Evolutionary conservation across 164 flowering plant genomes (phyloP).

Genomic region (Cinnamomum chago): DNA sequence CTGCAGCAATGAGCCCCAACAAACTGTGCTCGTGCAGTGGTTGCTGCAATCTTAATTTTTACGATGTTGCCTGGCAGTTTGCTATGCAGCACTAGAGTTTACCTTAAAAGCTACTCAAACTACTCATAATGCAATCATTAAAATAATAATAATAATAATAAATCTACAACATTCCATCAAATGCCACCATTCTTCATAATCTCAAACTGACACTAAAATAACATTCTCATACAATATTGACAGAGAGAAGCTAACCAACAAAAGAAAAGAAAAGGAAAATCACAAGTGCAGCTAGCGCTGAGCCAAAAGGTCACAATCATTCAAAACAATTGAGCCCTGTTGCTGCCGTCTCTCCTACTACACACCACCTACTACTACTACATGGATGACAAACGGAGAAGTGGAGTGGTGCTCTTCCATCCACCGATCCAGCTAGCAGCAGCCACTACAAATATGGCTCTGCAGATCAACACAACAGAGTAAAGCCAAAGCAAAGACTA

Average conservation of each 20-base stretch:
- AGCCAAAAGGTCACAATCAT: neutral
- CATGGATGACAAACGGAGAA: neutral
- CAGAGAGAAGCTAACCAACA: neutral
- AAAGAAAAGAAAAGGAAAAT: neutral
- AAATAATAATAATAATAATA: too few species aligned
- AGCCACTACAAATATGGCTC: neutral
- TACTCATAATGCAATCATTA: too few species aligned
- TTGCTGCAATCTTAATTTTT: too few species aligned
- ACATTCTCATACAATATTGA: slow-evolving; percentile 2
- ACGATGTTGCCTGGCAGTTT: too few species aligned
- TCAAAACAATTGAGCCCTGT: neutral
- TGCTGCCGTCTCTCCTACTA: neutral
- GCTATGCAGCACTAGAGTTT: too few species aligned
- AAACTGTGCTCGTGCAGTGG: too few species aligned
- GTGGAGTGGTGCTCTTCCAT: neutral
- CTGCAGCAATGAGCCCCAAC: too few species aligned
- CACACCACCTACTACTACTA: neutral
- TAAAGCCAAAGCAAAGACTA: neutral
- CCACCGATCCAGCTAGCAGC: neutral
- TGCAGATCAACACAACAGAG: neutral
- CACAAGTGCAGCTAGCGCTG: neutral
- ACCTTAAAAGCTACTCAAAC: too few species aligned
- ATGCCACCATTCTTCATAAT: too few species aligned
- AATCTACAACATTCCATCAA: too few species aligned
- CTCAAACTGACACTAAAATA: neutral